Evolutionary conservation across 1,284 basidiomycete species (phyloP), one percentile per base, ranked within the genome.

Genomic region (Gastroboletus turbinatus): DNA sequence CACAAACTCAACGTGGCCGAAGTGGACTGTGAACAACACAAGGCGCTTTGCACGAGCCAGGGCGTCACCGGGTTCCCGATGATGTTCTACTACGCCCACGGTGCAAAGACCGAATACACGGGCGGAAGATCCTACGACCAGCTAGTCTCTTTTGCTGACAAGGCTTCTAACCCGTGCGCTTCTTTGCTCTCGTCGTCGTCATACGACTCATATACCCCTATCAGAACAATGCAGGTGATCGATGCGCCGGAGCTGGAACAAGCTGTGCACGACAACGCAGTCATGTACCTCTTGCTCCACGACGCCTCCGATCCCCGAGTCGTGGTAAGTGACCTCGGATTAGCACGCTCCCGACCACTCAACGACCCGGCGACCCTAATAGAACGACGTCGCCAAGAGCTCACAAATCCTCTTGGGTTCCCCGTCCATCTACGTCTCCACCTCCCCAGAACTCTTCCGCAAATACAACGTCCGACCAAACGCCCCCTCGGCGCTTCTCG

Each of bases 1-100:
- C 77, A 80, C 59, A 84, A 84, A 54, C 74, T 94, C 36, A 88
- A 82, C 47, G 76, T 98, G 11, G 92, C 85, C 1, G 87, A 95
- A 57, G 87, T 98, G 25, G 84, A 98, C 68, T 98, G 94, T 65
- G 94, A 96, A 21, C 83, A 78, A 0, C 75, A 94, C 65, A 76
- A 77, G 30, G 68, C 77, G 0, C 67, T 94, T 4, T 97, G 95
- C 71, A 75, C 77, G 38, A 66, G 73, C 8, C 78, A 94, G 56
- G 80, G 78, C 7, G 78, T 98, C 23, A 68, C 78, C 35, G 91
- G 90, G 5, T 98, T 89, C 72, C 94, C 95, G 1, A 92, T 87
- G 50, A 74, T 96, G 35, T 75, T 84, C 44, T 88, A 89, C 76
- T 91, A 81, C 46, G 79, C 75, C 5, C 68, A 75, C 14, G 78